Base-by-base conservation (phyloP, 768 basidiomycete species). In the Gelatoporia subvermispora region DNA sequence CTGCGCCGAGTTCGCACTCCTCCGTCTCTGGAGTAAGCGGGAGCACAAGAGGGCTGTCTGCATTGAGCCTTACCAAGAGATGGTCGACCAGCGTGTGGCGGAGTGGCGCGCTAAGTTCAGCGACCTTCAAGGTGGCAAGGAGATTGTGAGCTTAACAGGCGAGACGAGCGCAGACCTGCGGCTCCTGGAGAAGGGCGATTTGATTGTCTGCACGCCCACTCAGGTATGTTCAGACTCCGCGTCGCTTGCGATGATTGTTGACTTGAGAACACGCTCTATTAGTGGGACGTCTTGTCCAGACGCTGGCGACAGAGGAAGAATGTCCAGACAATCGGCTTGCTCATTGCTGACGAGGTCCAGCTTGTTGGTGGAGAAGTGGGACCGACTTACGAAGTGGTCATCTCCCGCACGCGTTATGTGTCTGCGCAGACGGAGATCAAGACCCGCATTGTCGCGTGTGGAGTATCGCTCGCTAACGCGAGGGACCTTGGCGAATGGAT, bases 401-500 rank as follows among this genome's bases (percentile, higher is more conserved):
- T 98, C 53, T 99, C 96, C 7, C 79, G 95, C 38, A 95, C 95
- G n/a, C 84, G 95, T 28, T 98, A 94, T 59, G 92, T 98, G 16
- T 88, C 93, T 17, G 90, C 89, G 16, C 93, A 97, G 65, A 94
- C 92, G 0, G 91, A 93, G 55, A 76, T 82, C 59, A 90, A 91
- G 68, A 97, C 94, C 0, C 83, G 96, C 28, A 88, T 98, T 48
- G 91, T 99, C 36, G 94, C 93, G 0, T 93, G 92, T 57, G 87
- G 91, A 52, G 94, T 96, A 1, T 96, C 95, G 1, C 76, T 99
- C 15, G 91, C 96, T 17, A 97, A 98, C 59, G 95, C 95, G 2
- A 79, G 91, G 16, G 96, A 97, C 64, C 74, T 99, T 0, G 93
- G 94, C 21, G 93, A 98, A 60, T 99, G 96, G 96, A 91, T 99